A percentile compares a stretch with the other conserved stretches of the same genome.
phyloP scores from a whole-genome alignment of 768 basidiomycete species.

The Boletus eberwhitei region DNA sequence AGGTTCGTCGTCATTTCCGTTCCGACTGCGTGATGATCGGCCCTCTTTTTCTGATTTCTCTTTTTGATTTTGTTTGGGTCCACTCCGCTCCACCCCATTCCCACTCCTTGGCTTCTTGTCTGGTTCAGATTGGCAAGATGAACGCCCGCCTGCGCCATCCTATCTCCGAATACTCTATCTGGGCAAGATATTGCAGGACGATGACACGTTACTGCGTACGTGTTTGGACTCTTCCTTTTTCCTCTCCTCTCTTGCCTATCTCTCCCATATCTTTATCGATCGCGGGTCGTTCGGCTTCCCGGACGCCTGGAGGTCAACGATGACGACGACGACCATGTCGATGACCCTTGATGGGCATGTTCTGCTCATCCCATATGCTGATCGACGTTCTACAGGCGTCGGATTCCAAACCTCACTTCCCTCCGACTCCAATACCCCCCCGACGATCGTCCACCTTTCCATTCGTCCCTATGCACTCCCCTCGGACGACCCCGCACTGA shows the following conservation, averaged over 20 bases:
- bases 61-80: background rate
- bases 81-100: background rate
- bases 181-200: slow-evolving; percentile 80
- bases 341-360: background rate
- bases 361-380: too few relatives aligned
- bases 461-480: slow-evolving; percentile 57
- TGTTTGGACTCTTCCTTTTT: background rate
- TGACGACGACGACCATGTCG: background rate
- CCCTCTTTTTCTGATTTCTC: slow-evolving; percentile 2
- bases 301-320: background rate
- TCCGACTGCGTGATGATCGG: slow-evolving; percentile 12
- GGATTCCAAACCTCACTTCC: slow-evolving; percentile 29
- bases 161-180: slow-evolving; percentile 74
- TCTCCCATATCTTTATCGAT: background rate
- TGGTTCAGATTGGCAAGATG: slow-evolving; percentile 68
- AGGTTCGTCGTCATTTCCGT: slow-evolving; percentile 39
- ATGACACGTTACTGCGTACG: slow-evolving; percentile 69
- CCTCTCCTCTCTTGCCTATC: background rate
- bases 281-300: background rate
- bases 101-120: background rate
- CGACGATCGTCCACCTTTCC: slow-evolving; percentile 75
- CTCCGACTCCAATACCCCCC: slow-evolving; percentile 30
- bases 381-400: slow-evolving; percentile 21
- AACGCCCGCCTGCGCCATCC: slow-evolving; percentile 72
- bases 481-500: slow-evolving; percentile 46